Base-by-base conservation (phyloP, 768 basidiomycete species). In the Gelatoporia subvermispora region DNA sequence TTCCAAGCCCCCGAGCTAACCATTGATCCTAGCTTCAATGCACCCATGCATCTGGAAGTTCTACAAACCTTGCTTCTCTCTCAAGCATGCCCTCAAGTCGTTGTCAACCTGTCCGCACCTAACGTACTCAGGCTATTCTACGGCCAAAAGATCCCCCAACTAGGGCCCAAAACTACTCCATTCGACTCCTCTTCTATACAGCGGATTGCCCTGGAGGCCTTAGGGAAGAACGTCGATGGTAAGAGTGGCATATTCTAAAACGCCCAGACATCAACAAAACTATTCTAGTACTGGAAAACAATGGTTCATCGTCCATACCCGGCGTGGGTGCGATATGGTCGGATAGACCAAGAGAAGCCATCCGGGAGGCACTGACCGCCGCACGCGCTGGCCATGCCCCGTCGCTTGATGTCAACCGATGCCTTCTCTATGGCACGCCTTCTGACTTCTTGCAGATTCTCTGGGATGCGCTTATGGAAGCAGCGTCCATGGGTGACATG, bases 11-110 rank as follows among this genome's bases (percentile, higher is more conserved):
- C 24, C n/a, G 38, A 31, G 28, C 28, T 35, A 11, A 35, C n/a
- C n/a, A 18, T 46, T 20, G 58, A 13, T 13, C 5, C 13, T 31
- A 85, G 84, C 24, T 75, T 75, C 52, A 60, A 58, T 31, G 70
- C 76, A 8, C 67, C 73, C 0, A 61, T 71, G 35, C 81, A 81
- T 57, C 67, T 86, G 8, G 82, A 84, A 43, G 77, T 86, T 47
- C 66, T 91, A 5, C 84, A 85, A 57, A 79, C 71, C 2, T 66
- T 91, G 22, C 57, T 89, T n/a, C 63, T 80, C 24, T 84, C 85
- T 0, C 61, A 78, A 5, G 73, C 75, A 1, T 85, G 84, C 57
- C 88, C 88, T 1, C 76, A 70, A 18, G 73, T 83, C 5, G 81
- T 90, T n/a, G 65, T 82, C 8, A 71, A 75, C 17, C 72, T 90